Conservation (phyloP, 192 early-diverging fungal genomes). For the Dispira parvispora region DNA sequence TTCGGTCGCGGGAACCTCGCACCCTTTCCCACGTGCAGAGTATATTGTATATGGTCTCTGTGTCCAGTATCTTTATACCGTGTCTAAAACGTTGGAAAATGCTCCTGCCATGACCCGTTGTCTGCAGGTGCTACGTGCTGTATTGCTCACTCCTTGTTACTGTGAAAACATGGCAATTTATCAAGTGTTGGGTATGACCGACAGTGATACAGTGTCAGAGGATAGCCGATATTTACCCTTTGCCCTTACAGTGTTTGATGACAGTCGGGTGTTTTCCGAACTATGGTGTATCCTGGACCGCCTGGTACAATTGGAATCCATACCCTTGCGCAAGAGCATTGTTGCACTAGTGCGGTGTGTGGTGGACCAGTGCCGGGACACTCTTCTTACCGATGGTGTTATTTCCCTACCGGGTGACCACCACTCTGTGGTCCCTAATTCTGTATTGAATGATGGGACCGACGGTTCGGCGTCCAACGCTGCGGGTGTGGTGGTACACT, state of each 20-base stretch:
- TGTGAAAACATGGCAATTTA: too few relatives aligned
- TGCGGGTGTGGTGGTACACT: neutral
- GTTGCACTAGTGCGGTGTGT: neutral
- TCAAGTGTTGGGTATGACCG: too few relatives aligned
- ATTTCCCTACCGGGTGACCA: neutral
- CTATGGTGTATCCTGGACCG: conserved; percentile 11
- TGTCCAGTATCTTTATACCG: conserved; percentile 7
- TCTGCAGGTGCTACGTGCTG: neutral
- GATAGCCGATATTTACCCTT: neutral
- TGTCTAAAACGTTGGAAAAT: neutral
- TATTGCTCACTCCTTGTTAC: neutral
- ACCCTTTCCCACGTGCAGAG: conserved; percentile 1
- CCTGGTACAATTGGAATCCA: conserved; percentile 5
- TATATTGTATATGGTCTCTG: conserved; percentile 7
- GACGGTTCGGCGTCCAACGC: neutral
- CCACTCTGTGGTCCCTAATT: neutral
- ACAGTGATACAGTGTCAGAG: too few relatives aligned
- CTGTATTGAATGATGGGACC: neutral
- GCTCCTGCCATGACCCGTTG: neutral
- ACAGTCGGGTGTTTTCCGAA: neutral
- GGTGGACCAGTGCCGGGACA: neutral
- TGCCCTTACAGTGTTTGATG: neutral
- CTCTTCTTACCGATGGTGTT: neutral
- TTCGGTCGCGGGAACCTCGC: neutral
- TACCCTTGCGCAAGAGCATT: neutral